phyloP scores from a whole-genome alignment of 805 yeast genomes.

The Nakazawaea ernobii region DNA sequence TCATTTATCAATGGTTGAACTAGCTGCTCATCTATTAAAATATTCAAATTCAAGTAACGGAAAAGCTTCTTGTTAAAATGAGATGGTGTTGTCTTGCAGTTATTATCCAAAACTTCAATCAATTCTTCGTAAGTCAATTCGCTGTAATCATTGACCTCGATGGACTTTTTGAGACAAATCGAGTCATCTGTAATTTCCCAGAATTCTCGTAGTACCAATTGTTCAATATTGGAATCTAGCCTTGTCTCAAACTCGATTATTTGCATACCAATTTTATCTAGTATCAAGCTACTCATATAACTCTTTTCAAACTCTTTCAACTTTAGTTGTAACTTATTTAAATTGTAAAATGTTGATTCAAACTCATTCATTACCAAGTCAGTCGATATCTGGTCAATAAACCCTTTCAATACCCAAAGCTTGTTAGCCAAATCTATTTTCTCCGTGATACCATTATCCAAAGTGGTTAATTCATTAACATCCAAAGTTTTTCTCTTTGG shows the following conservation, averaged over 20 bases:
- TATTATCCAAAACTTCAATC: not conserved
- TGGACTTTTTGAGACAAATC: not conserved
- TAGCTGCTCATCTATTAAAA: not conserved
- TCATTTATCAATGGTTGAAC: conserved; percentile 8
- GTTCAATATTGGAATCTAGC: not conserved
- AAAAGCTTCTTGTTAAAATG: not conserved
- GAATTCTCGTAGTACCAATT: conserved; percentile 1
- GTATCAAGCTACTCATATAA: conserved; percentile 2
- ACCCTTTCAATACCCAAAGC: conserved; percentile 10
- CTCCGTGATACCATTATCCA: not conserved
- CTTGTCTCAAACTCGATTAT: not conserved
- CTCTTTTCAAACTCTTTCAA: conserved; percentile 4
- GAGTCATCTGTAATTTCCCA: not conserved
- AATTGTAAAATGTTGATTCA: conserved; percentile 8
- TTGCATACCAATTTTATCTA: not conserved
- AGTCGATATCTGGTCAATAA: conserved; percentile 6
- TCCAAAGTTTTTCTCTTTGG: not conserved
- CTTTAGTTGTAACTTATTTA: conserved; percentile 2
- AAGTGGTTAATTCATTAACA: not conserved
- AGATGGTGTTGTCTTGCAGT: not conserved
- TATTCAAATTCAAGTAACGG: conserved; percentile 5
- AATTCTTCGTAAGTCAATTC: conserved; percentile 8
- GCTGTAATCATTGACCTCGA: conserved; percentile 8
- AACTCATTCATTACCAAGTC: conserved; percentile 10
- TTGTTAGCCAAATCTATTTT: conserved; percentile 6